These are phyloP conservation scores for Ustilago curta DNA, from an alignment of 1,284 basidiomycete genomes.

Conservation along the genomic window DNA sequence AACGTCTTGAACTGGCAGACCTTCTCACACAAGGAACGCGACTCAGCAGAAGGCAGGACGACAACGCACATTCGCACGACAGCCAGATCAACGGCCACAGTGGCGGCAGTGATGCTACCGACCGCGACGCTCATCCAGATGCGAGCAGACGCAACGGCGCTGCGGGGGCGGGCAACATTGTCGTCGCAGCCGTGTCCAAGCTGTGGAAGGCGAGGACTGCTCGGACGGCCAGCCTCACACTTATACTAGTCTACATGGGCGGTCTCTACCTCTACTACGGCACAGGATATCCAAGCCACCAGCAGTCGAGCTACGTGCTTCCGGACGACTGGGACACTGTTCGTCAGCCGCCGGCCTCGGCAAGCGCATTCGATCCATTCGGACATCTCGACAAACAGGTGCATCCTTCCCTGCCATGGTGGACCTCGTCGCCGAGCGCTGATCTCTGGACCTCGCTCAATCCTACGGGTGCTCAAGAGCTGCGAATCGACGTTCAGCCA, in stretches of 20 bases:
- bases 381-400: constrained; percentile 43
- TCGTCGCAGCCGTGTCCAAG: constrained; percentile 31
- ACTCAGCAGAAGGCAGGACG: constrained; percentile 29
- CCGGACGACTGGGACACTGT: constrained; percentile 34
- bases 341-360: constrained; percentile 10
- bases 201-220: constrained; percentile 75
- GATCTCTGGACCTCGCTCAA: constrained; percentile 84
- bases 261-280: constrained; percentile 65
- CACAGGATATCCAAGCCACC: constrained; percentile 52
- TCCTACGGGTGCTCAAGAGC: constrained; percentile 76
- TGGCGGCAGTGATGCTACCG: constrained; percentile 16
- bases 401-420: constrained; percentile 50
- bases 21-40: constrained; percentile 56
- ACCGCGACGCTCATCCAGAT: constrained; percentile 13
- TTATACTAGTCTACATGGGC: constrained; percentile 50
- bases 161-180: constrained; percentile 17
- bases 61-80: constrained; percentile 12
- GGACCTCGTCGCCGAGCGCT: constrained; percentile 65
- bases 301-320: constrained; percentile 35
- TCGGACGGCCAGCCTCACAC: constrained; percentile 83
- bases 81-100: constrained; percentile 9
- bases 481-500: constrained; percentile 84
- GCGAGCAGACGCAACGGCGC: constrained; percentile 10
- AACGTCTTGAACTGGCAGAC: constrained; percentile 77
- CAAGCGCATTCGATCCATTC: constrained; percentile 53